Conservation (phyloP, 2,329 filamentous ascomycete species). For the Diaporthe vaccinii region DNA sequence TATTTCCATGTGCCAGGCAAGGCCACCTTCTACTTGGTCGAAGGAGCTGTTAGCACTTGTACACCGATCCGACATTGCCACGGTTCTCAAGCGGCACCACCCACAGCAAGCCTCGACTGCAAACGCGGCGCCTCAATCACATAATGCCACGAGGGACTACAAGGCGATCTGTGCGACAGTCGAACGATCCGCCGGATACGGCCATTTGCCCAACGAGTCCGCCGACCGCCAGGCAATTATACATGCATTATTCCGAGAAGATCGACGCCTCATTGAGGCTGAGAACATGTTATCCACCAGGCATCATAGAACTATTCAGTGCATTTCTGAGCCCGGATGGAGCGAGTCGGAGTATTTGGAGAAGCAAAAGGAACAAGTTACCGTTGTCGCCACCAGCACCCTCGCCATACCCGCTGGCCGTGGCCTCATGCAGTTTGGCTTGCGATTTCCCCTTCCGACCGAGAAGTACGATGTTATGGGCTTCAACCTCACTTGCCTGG, state of each 20-base stretch:
- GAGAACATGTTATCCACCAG: slow-evolving; percentile 87
- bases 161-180: slow-evolving; percentile 68
- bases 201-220: slow-evolving; percentile 64
- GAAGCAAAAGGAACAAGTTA: slow-evolving; percentile 90
- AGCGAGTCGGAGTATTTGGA: slow-evolving; percentile 90
- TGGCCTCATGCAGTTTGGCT: slow-evolving; percentile 88
- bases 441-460: slow-evolving; percentile 88
- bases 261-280: slow-evolving; percentile 90
- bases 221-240: slow-evolving; percentile 84
- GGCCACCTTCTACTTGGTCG: slow-evolving; percentile 83
- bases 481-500: slow-evolving; percentile 91
- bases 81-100: slow-evolving; percentile 68
- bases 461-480: slow-evolving; percentile 92
- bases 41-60: slow-evolving; percentile 80
- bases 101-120: slow-evolving; percentile 55
- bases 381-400: slow-evolving; percentile 87
- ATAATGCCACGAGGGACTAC: slow-evolving; percentile 79
- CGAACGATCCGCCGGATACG: slow-evolving; percentile 31
- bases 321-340: slow-evolving; percentile 81
- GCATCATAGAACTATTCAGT: slow-evolving; percentile 82
- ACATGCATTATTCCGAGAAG: slow-evolving; percentile 89
- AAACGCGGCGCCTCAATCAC: slow-evolving; percentile 66
- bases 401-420: slow-evolving; percentile 90
- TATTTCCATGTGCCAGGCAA: slow-evolving; percentile 86
- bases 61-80: slow-evolving; percentile 83